Conservation (phyloP, 495 filamentous ascomycete genomes). For the Eremomyces bilateralis region DNA sequence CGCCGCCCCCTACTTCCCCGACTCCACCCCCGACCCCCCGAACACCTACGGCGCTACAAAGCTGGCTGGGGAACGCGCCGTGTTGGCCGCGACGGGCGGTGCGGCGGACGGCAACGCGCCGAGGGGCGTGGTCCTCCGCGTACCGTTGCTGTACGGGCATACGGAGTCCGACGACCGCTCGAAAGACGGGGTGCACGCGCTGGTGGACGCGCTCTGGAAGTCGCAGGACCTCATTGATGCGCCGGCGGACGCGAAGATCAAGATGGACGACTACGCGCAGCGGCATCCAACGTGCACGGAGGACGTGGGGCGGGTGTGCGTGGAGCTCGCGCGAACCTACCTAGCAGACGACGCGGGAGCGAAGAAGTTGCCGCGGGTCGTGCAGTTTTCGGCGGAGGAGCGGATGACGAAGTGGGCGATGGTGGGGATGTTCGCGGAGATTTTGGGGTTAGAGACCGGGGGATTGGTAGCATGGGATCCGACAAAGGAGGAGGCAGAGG, state of each 20-base stretch:
- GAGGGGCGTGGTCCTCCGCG: slow-evolving; percentile 48
- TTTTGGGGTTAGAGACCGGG: slow-evolving; percentile 54
- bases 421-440: slow-evolving; percentile 55
- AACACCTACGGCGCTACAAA: slow-evolving; percentile 84
- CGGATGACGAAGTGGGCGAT: slow-evolving; percentile 84
- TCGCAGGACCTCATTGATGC: slow-evolving; percentile 27
- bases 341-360: slow-evolving; percentile 6
- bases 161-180: background rate
- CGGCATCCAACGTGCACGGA: slow-evolving; percentile 75
- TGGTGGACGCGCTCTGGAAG: slow-evolving; percentile 53
- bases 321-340: slow-evolving; percentile 49
- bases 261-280: slow-evolving; percentile 78
- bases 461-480: slow-evolving; percentile 32
- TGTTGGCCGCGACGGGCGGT: slow-evolving; percentile 23
- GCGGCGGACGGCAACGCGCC: slow-evolving; percentile 15
- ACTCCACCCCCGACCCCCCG: slow-evolving; percentile 41
- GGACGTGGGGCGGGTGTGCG: slow-evolving; percentile 65
- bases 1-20: slow-evolving; percentile 64
- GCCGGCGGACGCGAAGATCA: slow-evolving; percentile 29
- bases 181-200: slow-evolving; percentile 52
- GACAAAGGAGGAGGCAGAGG: slow-evolving; percentile 54
- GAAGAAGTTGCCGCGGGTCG: slow-evolving; percentile 35
- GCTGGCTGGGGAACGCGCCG: slow-evolving; percentile 58
- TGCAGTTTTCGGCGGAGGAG: slow-evolving; percentile 81
- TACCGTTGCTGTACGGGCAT: slow-evolving; percentile 70